phyloP scores from a whole-genome alignment of 805 yeast species.

The Metschnikowia drakensbergensis region DNA sequence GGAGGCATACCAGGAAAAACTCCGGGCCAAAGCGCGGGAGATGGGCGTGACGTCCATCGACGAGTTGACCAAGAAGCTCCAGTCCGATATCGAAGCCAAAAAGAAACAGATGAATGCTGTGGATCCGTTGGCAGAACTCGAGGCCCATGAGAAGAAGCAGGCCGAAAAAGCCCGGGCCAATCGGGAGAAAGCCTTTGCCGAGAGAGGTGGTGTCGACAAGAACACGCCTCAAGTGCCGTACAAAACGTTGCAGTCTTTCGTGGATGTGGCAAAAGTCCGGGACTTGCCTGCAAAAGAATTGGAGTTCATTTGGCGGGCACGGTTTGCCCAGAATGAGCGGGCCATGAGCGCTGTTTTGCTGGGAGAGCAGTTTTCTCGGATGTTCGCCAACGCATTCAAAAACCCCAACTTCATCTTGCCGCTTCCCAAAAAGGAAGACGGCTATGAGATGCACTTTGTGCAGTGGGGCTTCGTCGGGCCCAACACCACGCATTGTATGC shows the following conservation, averaged over 20 bases:
- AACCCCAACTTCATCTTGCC: constrained; percentile 90
- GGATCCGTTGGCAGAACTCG: constrained; percentile 70
- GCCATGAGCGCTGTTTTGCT: constrained; percentile 64
- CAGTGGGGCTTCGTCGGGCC: constrained; percentile 93
- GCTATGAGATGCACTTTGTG: constrained; percentile 80
- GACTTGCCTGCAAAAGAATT: constrained; percentile 59
- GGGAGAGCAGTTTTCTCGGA: constrained; percentile 52
- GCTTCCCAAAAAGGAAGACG: constrained; percentile 59
- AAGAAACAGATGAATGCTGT: constrained; percentile 55
- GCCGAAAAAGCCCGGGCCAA: constrained; percentile 23
- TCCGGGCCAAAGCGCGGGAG: constrained; percentile 33
- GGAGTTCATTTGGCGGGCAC: constrained; percentile 83
- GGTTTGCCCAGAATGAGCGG: constrained; percentile 61
- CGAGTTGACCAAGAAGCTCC: constrained; percentile 58
- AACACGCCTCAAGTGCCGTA: constrained; percentile 47
- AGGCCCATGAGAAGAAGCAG: constrained; percentile 46
- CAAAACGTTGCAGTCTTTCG: constrained; percentile 66
- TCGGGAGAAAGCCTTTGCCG: constrained; percentile 19
- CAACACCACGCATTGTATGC: constrained; percentile 78
- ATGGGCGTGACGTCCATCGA: constrained; percentile 43
- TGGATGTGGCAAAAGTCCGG: constrained; percentile 63
- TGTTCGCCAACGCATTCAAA: constrained; percentile 61
- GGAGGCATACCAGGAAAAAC: constrained; percentile 28
- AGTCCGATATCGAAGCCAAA: constrained; percentile 54
- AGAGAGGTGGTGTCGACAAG: constrained; percentile 32